These are phyloP conservation scores for Fusarium domesticum DNA, from an alignment of 2,329 filamentous ascomycete genomes.

Conservation along the genomic window DNA sequence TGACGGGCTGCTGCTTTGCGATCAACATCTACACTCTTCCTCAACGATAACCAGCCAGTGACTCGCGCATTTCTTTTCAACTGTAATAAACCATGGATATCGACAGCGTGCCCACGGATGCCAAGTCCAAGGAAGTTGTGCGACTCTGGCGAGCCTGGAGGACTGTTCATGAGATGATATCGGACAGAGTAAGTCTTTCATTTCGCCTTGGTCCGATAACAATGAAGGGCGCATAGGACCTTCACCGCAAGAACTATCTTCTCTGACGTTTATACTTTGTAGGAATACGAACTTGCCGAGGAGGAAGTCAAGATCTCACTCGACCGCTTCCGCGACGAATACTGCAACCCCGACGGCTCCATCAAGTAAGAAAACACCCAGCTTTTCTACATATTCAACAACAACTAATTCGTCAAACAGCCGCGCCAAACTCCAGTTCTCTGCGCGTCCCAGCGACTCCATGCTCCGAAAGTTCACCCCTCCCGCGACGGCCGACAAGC, in stretches of 20 bases:
- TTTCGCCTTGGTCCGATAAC: slow-evolving; percentile 4
- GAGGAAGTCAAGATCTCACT: slow-evolving; percentile 85
- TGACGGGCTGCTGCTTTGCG: slow-evolving; percentile 11
- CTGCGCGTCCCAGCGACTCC: slow-evolving; percentile 74
- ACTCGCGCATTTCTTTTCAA: slow-evolving; percentile 2
- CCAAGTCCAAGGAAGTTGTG: slow-evolving; percentile 52
- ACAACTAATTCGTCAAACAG: slow-evolving; percentile 43
- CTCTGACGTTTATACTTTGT: too few species aligned
- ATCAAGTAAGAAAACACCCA: slow-evolving; percentile 60
- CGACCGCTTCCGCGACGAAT: slow-evolving; percentile 73
- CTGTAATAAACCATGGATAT: slow-evolving; percentile 34
- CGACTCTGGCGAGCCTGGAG: slow-evolving; percentile 91
- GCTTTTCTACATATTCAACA: slow-evolving; percentile 2
- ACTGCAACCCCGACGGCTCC: slow-evolving; percentile 67
- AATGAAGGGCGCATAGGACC: too few species aligned
- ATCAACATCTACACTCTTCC: slow-evolving; percentile 5
- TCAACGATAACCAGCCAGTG: slow-evolving; percentile 6
- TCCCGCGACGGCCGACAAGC: slow-evolving; percentile 64
- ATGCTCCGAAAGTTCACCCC: slow-evolving; percentile 86
- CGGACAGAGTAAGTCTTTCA: slow-evolving; percentile 65
- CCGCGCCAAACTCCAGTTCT: slow-evolving; percentile 81
- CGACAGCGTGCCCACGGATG: slow-evolving; percentile 45
- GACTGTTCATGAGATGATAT: slow-evolving; percentile 93
- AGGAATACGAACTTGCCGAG: slow-evolving; percentile 93
- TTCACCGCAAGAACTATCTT: too few species aligned